Conservation (phyloP, 371 early-diverging fungal species). For the Lichtheimia ramosa region DNA sequence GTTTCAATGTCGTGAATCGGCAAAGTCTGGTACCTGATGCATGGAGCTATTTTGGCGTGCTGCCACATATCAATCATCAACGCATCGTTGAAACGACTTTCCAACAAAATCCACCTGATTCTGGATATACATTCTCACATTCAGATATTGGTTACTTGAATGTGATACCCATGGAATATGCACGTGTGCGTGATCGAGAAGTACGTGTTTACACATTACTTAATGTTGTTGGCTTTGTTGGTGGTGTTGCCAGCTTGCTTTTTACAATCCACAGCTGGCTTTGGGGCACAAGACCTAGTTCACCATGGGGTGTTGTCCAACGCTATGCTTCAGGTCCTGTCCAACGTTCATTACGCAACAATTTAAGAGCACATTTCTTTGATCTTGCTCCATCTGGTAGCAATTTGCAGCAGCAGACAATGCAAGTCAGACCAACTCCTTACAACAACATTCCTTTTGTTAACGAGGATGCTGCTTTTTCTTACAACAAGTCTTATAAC, state of each 20-base stretch:
- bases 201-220: constrained; percentile 48
- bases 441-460: no score
- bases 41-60: constrained; percentile 53
- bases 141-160: constrained; percentile 33
- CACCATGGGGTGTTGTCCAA: constrained; percentile 54
- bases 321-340: constrained; percentile 43
- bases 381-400: neutral
- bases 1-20: constrained; percentile 37
- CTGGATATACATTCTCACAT: constrained; percentile 29
- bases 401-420: neutral
- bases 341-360: neutral
- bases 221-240: constrained; percentile 50
- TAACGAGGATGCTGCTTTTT: no score
- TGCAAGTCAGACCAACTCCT: neutral
- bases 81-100: constrained; percentile 42
- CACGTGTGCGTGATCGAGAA: constrained; percentile 28
- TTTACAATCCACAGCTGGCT: constrained; percentile 43
- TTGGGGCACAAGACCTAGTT: constrained; percentile 49
- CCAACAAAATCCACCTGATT: constrained; percentile 40
- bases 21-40: constrained; percentile 36
- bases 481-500: no score
- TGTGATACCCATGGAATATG: constrained; percentile 28
- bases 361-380: neutral
- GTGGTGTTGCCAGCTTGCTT: constrained; percentile 48
- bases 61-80: constrained; percentile 40